Evolutionary conservation across 345 rosid species (phyloP).

Genomic region (Rhodamnia argentea): DNA sequence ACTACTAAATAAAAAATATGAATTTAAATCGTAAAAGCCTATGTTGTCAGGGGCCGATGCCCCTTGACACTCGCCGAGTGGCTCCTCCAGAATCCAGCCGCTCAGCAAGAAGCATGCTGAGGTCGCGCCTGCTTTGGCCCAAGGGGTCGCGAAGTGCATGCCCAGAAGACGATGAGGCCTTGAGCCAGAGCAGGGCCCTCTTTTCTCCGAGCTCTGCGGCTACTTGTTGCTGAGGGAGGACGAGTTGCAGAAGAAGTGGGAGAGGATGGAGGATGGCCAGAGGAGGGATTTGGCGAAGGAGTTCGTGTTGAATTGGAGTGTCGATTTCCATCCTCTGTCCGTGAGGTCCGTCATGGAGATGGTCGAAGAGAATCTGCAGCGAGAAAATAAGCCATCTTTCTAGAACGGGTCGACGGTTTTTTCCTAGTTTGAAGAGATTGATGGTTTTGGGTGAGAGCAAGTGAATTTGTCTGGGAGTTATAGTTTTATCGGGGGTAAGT

Average conservation of each 20-base stretch:
- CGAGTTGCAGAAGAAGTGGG: slow-evolving; percentile 45
- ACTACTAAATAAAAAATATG: too few relatives aligned
- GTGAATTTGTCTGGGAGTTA: background rate
- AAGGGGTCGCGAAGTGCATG: slow-evolving; percentile 41
- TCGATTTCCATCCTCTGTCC: slow-evolving; percentile 61
- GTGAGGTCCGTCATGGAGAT: slow-evolving; percentile 51
- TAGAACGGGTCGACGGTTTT: slow-evolving; percentile 19
- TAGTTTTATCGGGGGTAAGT: background rate
- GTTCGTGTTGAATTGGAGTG: slow-evolving; percentile 57
- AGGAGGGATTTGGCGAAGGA: slow-evolving; percentile 33
- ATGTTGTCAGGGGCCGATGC: too few relatives aligned
- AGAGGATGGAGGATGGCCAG: slow-evolving; percentile 46
- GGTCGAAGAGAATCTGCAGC: slow-evolving; percentile 53
- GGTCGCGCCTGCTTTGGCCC: slow-evolving; percentile 45
- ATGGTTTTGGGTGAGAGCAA: slow-evolving; percentile 31
- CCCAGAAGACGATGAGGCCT: slow-evolving; percentile 46
- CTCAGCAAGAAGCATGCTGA: background rate
- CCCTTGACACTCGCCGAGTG: too few relatives aligned
- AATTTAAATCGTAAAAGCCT: too few relatives aligned
- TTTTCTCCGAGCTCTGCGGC: slow-evolving; percentile 58
- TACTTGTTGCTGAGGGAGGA: slow-evolving; percentile 32
- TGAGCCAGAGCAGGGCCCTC: slow-evolving; percentile 61
- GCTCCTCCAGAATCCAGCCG: too few relatives aligned
- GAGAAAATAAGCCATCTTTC: slow-evolving; percentile 4
- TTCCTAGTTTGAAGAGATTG: slow-evolving; percentile 57